Base-by-base conservation (phyloP, 306 rosid species). In the Sechiopsis laciniata region DNA sequence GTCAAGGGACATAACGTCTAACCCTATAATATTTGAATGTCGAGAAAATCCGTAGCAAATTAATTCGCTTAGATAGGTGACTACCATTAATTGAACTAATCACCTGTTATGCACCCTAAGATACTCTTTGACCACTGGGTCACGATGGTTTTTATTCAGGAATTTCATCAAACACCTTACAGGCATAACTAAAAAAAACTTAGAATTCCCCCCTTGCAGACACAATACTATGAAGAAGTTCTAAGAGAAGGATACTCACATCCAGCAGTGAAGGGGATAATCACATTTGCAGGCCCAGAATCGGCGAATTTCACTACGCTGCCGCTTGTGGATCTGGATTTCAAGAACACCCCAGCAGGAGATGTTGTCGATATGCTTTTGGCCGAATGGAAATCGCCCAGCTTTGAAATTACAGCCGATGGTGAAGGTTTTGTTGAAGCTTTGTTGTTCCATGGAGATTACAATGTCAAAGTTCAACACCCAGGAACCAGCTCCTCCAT, bases 311-410 rank as follows among this genome's bases (percentile, higher is more conserved):
- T 89, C 78, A 82, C 84, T n/a, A 60, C 65, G 5, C 82, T 77
- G 37, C 37, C 82, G 16, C 86, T 90, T 2, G 85, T 79, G 1
- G 91, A 85, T 81, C 69, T 55, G 6, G 74, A 84, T 80, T 92
- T 87, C 78, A 74, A 72, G 10, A 92, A 82, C 32, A 90, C 98
- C 68, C 76, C 84, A 16, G 51, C 84, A 0, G 96, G 98, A 59
- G 90, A 92, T 9, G 87, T 85, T 40, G 93, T 92, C 61, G 98
- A 92, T 74, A 83, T 82, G 83, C 85, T 90, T 60, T 67, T 92
- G 68, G 10, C 16, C 0, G 91, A 92, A 78, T 92, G 98, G 96
- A 77, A 80, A 58, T 72, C 82, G 29, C 74, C 64, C 48, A 68
- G 82, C 62, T 55, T 29, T 10, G 74, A 74, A 73, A 72, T 76